Conservation (phyloP, 2,329 filamentous ascomycete species). For the Colletotrichum musae region DNA sequence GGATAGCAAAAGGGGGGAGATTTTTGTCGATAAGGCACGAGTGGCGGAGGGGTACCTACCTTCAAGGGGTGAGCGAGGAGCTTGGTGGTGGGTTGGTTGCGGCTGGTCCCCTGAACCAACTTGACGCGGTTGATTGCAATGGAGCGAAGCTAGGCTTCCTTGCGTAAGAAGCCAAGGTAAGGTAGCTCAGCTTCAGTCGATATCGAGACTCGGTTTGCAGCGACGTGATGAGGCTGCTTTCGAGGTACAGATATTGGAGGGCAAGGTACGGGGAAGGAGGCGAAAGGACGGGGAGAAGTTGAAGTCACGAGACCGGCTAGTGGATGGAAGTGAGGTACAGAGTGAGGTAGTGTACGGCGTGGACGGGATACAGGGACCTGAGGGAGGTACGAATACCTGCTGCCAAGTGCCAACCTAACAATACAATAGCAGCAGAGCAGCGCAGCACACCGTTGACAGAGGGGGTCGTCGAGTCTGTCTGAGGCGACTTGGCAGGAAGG, state of each 20-base stretch:
- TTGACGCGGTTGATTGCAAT: not conserved
- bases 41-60: conserved; percentile 29
- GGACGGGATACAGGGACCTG: not conserved
- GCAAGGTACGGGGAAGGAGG: not conserved
- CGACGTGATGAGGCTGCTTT: conserved; percentile 25
- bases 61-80: conserved; percentile 1
- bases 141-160: conserved; percentile 28
- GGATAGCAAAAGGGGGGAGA: conserved; percentile 18
- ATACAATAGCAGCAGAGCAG: not conserved
- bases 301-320: conserved; percentile 36
- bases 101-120: conserved; percentile 6
- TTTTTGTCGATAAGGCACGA: conserved; percentile 11
- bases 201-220: conserved; percentile 6
- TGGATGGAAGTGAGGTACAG: not conserved
- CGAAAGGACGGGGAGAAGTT: not conserved
- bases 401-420: not conserved
- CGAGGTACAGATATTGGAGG: conserved; percentile 1
- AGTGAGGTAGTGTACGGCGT: too few relatives aligned
- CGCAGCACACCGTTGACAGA: conserved; percentile 1
- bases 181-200: not conserved
- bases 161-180: conserved; percentile 8
- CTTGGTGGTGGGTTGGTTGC: not conserved
- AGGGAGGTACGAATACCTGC: not conserved
- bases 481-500: conserved; percentile 4
- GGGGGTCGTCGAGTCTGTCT: not conserved